Base-by-base conservation (phyloP, 805 yeast species). In the Ascoidea tarda region DNA sequence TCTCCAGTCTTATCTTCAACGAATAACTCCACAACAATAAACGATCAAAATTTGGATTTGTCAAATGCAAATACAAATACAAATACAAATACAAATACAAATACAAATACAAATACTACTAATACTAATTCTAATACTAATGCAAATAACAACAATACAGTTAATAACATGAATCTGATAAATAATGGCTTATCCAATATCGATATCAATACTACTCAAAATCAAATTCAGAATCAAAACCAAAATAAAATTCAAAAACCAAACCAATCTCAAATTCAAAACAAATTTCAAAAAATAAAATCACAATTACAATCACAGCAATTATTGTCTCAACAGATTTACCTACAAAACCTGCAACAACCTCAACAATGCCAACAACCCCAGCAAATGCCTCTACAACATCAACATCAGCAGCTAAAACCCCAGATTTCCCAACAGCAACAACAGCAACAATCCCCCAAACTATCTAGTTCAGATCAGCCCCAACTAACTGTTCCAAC, bases 401-500 rank as follows among this genome's bases (percentile, higher is more conserved):
- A 38, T 46, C 51, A 14, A 12, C 46, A 6, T 6, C 33, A n/a
- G 8, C 49, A 44, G 33, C 33, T 10, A 6, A 5, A 28, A 21
- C 28, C 28, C 3, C 28, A 21, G 3, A 21, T 21, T 31, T 48
- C 14, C 28, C 51, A n/a, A n/a, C 50, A 48, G 50, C 48, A 31
- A 42, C 51, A n/a, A n/a, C 50, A 48, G 50, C 48, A 31, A 47
- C 50, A 10, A 4, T 48, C 47, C 3, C 21, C n/a, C 49, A 14
- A n/a, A 16, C 50, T 47, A 21, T 42, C 16, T 12, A n/a, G 16
- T 33, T 38, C 21, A 46, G 12, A 31, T 14, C 52, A 14, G 16
- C 31, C 21, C 51, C 49, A 52, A 21, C 44, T 56, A 16, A 54
- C 51, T n/a, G 58, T 56, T 3, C 80, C 81, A 3, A 74, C 88